phyloP scores from a whole-genome alignment of 2,329 filamentous ascomycete species.

The Aspergillus japonicus region DNA sequence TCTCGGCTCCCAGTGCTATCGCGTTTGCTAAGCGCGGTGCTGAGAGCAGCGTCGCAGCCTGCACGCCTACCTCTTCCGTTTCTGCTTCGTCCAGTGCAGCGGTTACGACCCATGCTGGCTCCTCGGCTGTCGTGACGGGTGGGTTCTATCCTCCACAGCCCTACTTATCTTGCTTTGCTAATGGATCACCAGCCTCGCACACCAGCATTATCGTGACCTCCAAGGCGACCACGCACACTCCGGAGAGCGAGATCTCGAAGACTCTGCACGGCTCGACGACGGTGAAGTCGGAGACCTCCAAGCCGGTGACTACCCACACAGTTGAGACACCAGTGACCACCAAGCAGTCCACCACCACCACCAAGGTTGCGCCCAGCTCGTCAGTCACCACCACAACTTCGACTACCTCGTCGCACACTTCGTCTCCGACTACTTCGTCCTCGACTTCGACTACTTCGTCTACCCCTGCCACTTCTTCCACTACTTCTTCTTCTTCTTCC shows the following conservation, averaged over 20 bases:
- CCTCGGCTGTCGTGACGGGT: not conserved
- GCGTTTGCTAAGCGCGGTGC: conserved; percentile 1
- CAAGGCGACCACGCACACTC: not conserved
- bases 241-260: not conserved
- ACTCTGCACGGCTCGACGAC: not conserved
- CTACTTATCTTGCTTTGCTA: not conserved
- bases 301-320: not conserved
- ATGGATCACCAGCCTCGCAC: not conserved
- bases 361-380: not conserved
- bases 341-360: not conserved
- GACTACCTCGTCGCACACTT: not conserved
- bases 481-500: not conserved
- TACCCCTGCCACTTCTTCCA: not conserved
- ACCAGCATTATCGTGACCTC: not conserved
- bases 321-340: not conserved
- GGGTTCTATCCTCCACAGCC: not conserved
- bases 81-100: conserved; percentile 1
- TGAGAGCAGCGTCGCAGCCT: not conserved
- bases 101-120: not conserved
- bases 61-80: not conserved
- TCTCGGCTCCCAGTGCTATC: not conserved
- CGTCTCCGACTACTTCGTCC: not conserved
- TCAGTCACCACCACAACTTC: not conserved
- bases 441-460: not conserved
- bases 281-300: not conserved